Evolutionary conservation across 306 rosid genomes (phyloP).

Genomic region (Calophaca sinica): DNA sequence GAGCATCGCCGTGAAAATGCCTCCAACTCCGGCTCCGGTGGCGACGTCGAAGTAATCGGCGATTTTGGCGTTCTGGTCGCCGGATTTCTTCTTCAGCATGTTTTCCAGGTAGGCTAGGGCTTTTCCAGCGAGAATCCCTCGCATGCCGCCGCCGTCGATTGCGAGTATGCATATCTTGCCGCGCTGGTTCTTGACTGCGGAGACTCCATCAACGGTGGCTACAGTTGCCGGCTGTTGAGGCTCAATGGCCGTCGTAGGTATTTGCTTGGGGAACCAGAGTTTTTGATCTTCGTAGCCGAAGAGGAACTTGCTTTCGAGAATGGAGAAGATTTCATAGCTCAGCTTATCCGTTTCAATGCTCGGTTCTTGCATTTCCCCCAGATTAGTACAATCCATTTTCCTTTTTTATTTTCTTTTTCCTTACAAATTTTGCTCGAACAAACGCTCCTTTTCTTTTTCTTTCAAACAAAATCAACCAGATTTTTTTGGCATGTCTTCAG

Average conservation of each 20-base stretch:
- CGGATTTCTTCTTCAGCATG: slow-evolving; percentile 82
- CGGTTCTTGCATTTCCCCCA: slow-evolving; percentile 87
- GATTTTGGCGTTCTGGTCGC: slow-evolving; percentile 83
- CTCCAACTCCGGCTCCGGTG: slow-evolving; percentile 90
- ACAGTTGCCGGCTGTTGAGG: slow-evolving; percentile 38
- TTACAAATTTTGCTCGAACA: too few species aligned
- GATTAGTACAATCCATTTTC: slow-evolving; percentile 58
- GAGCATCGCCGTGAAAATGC: slow-evolving; percentile 90
- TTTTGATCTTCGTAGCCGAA: slow-evolving; percentile 97
- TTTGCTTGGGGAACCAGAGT: slow-evolving; percentile 89
- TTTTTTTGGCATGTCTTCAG: too few species aligned
- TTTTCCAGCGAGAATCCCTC: slow-evolving; percentile 91
- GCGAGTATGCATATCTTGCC: slow-evolving; percentile 95
- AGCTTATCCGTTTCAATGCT: slow-evolving; percentile 97
- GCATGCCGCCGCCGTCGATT: slow-evolving; percentile 96
- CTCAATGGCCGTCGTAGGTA: slow-evolving; percentile 55
- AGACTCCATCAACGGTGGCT: slow-evolving; percentile 44
- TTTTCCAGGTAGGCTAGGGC: slow-evolving; percentile 81
- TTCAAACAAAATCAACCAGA: slow-evolving; percentile 1
- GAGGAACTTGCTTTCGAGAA: slow-evolving; percentile 89
- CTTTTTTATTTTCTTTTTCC: too few species aligned
- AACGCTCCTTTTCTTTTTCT: neutral
- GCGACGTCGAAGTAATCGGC: slow-evolving; percentile 97
- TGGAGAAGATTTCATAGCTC: slow-evolving; percentile 96
- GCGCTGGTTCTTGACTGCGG: slow-evolving; percentile 87